Evolutionary conservation across 148 eudicot species (phyloP), one percentile per base, ranked within the genome.

Genomic region (Camellia granthamiana): DNA sequence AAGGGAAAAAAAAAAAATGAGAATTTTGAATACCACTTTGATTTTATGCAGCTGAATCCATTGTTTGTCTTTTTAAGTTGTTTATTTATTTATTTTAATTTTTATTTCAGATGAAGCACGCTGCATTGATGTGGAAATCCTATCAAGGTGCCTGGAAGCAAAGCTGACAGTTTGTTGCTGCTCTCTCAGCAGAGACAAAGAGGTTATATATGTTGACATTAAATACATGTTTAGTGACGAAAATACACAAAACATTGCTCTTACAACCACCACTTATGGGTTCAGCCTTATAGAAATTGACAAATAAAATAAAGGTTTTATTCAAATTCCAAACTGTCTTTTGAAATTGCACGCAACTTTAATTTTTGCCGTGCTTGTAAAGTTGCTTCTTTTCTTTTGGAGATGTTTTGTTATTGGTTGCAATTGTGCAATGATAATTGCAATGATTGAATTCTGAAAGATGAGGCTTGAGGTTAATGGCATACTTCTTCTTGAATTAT

Each of bases 111-210:
- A 84, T 80, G 93, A 86, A 76, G 82, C 80, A 63, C 84, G 79
- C 74, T 88, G 84, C 91, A 82, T 93, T 77, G 91, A 90, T 74
- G 96, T 95, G 79, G 90, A 85, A 84, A 91, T 95, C 74, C 75
- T 90, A 74, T 89, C 97, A 79, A 93, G 89, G 85, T 84, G 88
- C 81, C 84, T 90, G 77, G 94, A 93, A 71, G 97, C 93, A 74
- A 95, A 92, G 93, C 88, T 93, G 85, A 91, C 83, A 80, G 97
- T 91, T 82, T 95, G 94, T 79, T 85, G 52, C 82, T 95, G 99
- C 83, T 84, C 85, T 74, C 65, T 84, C 76, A 77, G 84, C 64
- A 84, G 82, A 54, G 86, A 85, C 75, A 86, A 83, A 59, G 87
- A 95, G 98, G 97, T 92, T 60, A 49, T 62, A 12, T 55, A 15